Evolutionary conservation across 768 basidiomycete genomes (phyloP).

Genomic region (Hortiboletus flavorubellus): DNA sequence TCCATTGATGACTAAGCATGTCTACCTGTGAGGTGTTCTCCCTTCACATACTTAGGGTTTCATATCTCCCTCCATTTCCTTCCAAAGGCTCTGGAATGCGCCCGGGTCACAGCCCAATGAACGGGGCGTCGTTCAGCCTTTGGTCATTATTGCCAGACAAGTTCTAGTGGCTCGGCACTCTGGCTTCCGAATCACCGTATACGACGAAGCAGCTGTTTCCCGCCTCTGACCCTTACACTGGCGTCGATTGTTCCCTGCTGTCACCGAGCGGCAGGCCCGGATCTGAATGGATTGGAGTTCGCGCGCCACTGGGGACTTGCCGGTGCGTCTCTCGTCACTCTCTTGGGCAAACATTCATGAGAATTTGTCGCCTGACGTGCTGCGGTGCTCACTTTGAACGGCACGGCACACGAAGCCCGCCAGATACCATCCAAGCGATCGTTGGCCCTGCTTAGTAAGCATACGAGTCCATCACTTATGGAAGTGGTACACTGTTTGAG

Average conservation of each 20-base stretch:
- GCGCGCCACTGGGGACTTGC: neutral
- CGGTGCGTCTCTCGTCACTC: neutral
- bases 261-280: neutral
- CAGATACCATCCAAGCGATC: neutral
- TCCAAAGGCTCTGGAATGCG: neutral
- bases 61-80: neutral
- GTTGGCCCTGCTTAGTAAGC: conserved; percentile 15
- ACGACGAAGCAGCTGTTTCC: neutral
- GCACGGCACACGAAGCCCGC: conserved; percentile 1
- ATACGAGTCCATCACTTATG: neutral
- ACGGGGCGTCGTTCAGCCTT: neutral
- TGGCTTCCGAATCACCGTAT: conserved; percentile 1
- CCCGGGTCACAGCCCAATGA: neutral
- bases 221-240: neutral
- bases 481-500: neutral
- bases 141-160: neutral
- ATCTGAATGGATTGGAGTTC: conserved; percentile 4
- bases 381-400: neutral
- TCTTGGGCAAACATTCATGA: neutral
- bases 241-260: neutral
- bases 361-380: conserved; percentile 2
- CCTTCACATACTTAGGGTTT: neutral
- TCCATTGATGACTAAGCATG: conserved; percentile 22
- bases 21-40: neutral
- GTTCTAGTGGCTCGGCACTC: neutral